Base-by-base conservation (phyloP, 2,329 filamentous ascomycete genomes). In the Pseudogymnoascus sp. region DNA sequence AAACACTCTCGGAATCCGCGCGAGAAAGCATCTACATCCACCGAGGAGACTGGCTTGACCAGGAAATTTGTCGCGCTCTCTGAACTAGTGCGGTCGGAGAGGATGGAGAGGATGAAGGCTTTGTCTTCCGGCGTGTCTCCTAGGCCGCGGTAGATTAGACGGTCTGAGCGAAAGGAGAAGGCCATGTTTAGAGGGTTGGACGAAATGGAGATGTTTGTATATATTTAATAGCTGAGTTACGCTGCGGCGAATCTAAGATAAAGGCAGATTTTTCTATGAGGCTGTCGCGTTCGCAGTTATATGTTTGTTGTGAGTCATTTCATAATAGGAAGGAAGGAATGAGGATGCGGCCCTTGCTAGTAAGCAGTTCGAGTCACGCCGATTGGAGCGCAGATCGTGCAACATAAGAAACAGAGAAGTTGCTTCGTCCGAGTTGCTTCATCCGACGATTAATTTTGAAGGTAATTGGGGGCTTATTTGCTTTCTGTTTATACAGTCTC, bases 101-200 rank as follows among this genome's bases (percentile, higher is more conserved):
- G 67, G 60, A 73, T 69, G 15, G 48, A 39, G 58, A 69, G 65
- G 28, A 72, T 65, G 60, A 72, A 70, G 9, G 60, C 60, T n/a
- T 68, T 66, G 35, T 72, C 68, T 38, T 71, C 69, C 6, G 68
- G 65, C 3, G 67, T 69, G 45, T 70, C 65, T 57, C 74, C 70
- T 10, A 74, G 63, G 3, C 71, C 71, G 6, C 72, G 71, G 62
- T 74, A 75, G 23, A 72, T 63, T 2, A 76, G 71, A 4, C 73
- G 69, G 15, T 68, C 62, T 1, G 74, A 75, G 58, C 63, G 66
- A 65, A 74, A 76, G 12, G 68, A 65, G 45, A 21, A 26, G 3
- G 39, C 39, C 39, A 45, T 45, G 39, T 45, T 26, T 45, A 12
- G 38, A 21, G 12, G 18, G 38, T 41, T 21, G 21, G 39, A 7